These are phyloP conservation scores for Solioccasus polychromus DNA, from an alignment of 768 basidiomycete genomes.

Conservation along the genomic window DNA sequence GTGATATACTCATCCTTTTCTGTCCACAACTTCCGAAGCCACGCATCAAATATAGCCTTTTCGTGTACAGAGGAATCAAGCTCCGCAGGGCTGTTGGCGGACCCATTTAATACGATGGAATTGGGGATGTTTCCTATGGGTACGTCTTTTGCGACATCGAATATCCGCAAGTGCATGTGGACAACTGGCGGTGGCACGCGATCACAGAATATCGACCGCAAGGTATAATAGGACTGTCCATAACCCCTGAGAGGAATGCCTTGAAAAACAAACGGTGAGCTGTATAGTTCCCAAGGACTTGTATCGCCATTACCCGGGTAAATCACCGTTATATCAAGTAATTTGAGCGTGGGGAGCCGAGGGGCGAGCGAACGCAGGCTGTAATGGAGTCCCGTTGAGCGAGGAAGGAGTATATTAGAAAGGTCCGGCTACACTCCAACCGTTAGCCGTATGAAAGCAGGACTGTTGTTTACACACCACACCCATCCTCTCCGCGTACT, in stretches of 20 bases:
- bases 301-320: slow-evolving; percentile 67
- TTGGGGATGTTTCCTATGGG: slow-evolving; percentile 64
- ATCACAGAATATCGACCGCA: slow-evolving; percentile 83
- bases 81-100: slow-evolving; percentile 33
- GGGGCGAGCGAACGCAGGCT: slow-evolving; percentile 79
- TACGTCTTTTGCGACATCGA: slow-evolving; percentile 61
- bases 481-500: slow-evolving; percentile 84
- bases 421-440: slow-evolving; percentile 62
- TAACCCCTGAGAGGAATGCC: slow-evolving; percentile 77
- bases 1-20: slow-evolving; percentile 82
- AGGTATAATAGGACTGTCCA: slow-evolving; percentile 86
- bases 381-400: slow-evolving; percentile 88
- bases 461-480: slow-evolving; percentile 58
- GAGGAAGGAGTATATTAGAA: slow-evolving; percentile 78
- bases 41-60: slow-evolving; percentile 68
- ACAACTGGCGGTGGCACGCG: slow-evolving; percentile 80
- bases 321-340: slow-evolving; percentile 89
- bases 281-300: background rate
- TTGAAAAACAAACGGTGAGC: slow-evolving; percentile 25
- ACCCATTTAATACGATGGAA: slow-evolving; percentile 29
- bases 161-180: slow-evolving; percentile 83
- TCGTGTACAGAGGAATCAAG: slow-evolving; percentile 57
- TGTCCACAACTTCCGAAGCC: slow-evolving; percentile 80
- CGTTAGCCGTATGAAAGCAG: slow-evolving; percentile 11
- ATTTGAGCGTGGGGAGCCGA: slow-evolving; percentile 67